These are phyloP conservation scores for Silene coronaria DNA, from an alignment of 179 eudicot genomes.

Conservation along the genomic window DNA sequence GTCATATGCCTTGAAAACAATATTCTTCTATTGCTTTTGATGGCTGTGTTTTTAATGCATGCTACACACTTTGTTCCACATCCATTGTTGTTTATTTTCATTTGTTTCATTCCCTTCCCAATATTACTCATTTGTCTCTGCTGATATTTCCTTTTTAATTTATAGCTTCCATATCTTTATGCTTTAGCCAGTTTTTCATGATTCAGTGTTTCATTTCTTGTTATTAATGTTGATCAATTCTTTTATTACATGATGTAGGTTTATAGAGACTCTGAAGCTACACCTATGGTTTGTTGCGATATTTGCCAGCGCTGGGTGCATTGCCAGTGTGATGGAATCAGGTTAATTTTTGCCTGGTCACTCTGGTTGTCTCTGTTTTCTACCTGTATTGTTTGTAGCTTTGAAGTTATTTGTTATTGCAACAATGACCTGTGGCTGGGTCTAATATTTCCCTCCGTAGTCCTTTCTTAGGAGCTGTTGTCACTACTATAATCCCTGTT, in stretches of 20 bases:
- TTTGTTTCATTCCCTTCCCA: neutral
- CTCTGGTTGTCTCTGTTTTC: neutral
- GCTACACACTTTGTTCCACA: neutral
- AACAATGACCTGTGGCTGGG: neutral
- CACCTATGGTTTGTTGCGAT: constrained; percentile 99
- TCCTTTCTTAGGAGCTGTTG: neutral
- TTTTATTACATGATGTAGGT: constrained; percentile 46
- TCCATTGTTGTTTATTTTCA: neutral
- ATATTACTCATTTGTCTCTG: neutral
- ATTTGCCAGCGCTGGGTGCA: constrained; percentile 97
- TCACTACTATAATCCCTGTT: no score
- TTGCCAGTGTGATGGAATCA: constrained; percentile 83
- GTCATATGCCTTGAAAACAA: neutral
- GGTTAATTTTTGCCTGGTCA: constrained; percentile 31
- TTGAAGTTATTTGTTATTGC: neutral
- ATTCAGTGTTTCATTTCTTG: neutral
- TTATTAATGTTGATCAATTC: neutral
- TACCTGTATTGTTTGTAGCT: neutral
- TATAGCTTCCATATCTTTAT: neutral
- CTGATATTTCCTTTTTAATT: neutral
- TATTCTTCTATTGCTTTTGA: neutral
- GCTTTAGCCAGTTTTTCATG: neutral
- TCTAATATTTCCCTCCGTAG: neutral
- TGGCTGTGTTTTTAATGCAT: neutral
- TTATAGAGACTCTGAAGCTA: constrained; percentile 91